phyloP scores from a whole-genome alignment of 129 eudicot genomes.

The Ambrosia trifida region DNA sequence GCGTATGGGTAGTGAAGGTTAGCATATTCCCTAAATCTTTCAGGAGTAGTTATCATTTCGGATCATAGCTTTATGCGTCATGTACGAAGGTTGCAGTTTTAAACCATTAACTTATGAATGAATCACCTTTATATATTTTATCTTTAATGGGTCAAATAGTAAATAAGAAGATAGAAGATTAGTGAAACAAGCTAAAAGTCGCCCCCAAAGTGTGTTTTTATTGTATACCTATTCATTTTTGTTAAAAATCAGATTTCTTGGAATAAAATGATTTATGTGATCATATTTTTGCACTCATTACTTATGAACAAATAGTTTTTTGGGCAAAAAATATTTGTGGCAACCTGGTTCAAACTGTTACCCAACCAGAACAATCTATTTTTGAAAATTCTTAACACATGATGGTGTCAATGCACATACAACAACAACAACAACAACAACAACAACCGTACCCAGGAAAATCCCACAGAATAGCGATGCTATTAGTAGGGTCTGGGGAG shows the following conservation, averaged over 20 bases:
- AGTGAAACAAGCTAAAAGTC: neutral
- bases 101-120: neutral
- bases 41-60: conserved; percentile 8
- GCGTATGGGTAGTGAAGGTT: conserved; percentile 95
- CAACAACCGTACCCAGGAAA: too few species aligned
- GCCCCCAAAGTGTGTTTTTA: neutral
- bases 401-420: neutral
- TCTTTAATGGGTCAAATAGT: neutral
- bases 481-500: too few species aligned
- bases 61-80: neutral
- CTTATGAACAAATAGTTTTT: neutral
- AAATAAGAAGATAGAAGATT: neutral
- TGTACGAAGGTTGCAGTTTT: neutral
- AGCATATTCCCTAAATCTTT: conserved; percentile 19
- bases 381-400: neutral
- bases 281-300: neutral
- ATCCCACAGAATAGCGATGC: too few species aligned
- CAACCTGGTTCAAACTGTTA: neutral
- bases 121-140: too few species aligned
- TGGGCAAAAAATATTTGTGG: neutral
- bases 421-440: too few species aligned
- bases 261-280: neutral
- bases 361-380: neutral
- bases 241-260: neutral
- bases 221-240: neutral